Evolutionary conservation across 345 rosid species (phyloP).

Genomic region (Euphorbia tirucalli): DNA sequence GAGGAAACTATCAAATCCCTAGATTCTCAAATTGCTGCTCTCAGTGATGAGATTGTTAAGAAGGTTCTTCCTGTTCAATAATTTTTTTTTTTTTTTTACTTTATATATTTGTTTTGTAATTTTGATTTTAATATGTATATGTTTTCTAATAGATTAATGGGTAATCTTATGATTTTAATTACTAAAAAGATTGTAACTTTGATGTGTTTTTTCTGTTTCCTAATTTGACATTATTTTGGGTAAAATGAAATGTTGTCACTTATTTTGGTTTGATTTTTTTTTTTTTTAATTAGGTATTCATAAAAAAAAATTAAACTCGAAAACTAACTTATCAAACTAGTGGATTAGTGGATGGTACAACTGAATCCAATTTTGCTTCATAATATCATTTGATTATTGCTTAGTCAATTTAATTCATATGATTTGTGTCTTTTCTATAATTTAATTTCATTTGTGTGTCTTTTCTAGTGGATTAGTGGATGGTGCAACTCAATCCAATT

Average conservation of each 20-base stretch:
- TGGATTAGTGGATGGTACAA: too few species aligned
- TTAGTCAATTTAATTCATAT: too few species aligned
- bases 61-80: conserved; percentile 75
- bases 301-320: too few species aligned
- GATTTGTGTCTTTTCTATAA: too few species aligned
- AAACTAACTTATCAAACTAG: too few species aligned
- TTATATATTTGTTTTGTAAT: neutral
- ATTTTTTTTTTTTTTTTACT: neutral
- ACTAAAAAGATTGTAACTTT: neutral
- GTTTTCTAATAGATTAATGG: conserved; percentile 3
- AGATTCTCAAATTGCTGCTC: conserved; percentile 77
- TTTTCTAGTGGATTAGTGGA: too few species aligned
- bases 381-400: too few species aligned
- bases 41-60: conserved; percentile 77
- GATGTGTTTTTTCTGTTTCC: neutral
- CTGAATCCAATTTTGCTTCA: too few species aligned
- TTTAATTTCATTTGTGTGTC: too few species aligned
- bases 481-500: too few species aligned
- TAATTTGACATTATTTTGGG: neutral
- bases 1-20: conserved; percentile 72
- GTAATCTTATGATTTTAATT: neutral
- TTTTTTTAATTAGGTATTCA: too few species aligned
- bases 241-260: neutral
- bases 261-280: too few species aligned
- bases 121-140: conserved; percentile 3